Base-by-base conservation (phyloP, 208 protist species). In the Leptomonas seymouri region DNA sequence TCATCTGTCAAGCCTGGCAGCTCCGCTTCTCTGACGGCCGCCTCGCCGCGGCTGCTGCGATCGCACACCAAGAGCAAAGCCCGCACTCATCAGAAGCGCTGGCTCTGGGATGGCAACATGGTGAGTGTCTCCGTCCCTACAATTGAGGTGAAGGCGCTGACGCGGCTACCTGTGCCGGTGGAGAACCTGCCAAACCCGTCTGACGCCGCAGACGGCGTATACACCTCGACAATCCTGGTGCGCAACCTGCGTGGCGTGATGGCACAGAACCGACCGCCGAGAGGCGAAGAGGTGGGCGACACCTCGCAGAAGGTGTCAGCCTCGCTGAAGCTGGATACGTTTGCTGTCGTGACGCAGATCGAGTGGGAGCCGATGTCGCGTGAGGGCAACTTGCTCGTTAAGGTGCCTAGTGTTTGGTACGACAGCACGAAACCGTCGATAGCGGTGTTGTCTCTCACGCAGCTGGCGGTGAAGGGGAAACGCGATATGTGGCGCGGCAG, bases 51-150 rank as follows among this genome's bases (percentile, higher is more conserved):
- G 36, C 50, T 66, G 56, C 62, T 71, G 64, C 54, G 65, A 12
- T 71, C 66, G 31, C 66, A 36, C 30, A 36, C 36, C 0, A 70
- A 72, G 56, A 96, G 91, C 62, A 78, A 73, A 14, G 81, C 57
- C 6, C 86, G 91, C 25, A 79, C 56, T 14, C 84, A 89, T 54
- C 89, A 94, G 78, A 94, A 92, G 73, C 86, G 80, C 14, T 96
- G 91, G 91, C 74, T 85, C 16, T 85, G 78, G 41, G 85, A 91
- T 66, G 85, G 86, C 51, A 77, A 71, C 50, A 87, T 96, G 46
- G 39, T 82, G n/a, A 93, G 85, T 48, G 67, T 86, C 5, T 49
- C 81, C 20, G 59, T 93, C 23, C 88, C 88, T 21, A 87, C 80
- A 15, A 64, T 93, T 8, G 86, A 94, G 80, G 56, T 86, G 42